Evolutionary conservation across 1,284 basidiomycete genomes (phyloP).

Genomic region (Ustilago vetiveriae): DNA sequence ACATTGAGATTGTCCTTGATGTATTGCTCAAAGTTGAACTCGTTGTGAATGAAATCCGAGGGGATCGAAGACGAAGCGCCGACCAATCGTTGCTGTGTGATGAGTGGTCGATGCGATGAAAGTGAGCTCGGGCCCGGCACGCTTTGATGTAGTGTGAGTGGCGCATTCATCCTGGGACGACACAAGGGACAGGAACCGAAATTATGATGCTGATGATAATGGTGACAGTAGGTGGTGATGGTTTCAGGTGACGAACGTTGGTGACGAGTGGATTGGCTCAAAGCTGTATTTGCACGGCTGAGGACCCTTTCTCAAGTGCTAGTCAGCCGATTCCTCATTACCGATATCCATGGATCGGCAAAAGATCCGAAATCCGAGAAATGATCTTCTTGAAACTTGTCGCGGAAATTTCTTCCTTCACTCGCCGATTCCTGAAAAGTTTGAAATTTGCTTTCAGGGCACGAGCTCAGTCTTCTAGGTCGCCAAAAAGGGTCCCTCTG

Average conservation of each 20-base stretch:
- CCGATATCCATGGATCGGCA: too few species aligned
- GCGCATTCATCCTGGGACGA: conserved; percentile 23
- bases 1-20: conserved; percentile 84
- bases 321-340: too few species aligned
- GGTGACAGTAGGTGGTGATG: not conserved
- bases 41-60: conserved; percentile 87
- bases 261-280: too few species aligned
- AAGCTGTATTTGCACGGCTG: too few species aligned
- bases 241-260: too few species aligned
- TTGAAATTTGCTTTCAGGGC: conserved; percentile 1
- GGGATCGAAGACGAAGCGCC: conserved; percentile 30
- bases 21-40: conserved; percentile 82
- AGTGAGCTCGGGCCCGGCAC: conserved; percentile 9
- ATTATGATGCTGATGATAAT: not conserved
- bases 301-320: too few species aligned
- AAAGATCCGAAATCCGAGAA: not conserved
- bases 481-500: too few species aligned
- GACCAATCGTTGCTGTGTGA: conserved; percentile 28
- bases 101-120: conserved; percentile 31
- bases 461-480: conserved; percentile 11
- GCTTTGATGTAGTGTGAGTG: conserved; percentile 21
- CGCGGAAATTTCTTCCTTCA: not conserved
- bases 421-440: too few species aligned
- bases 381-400: too few species aligned
- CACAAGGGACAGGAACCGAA: not conserved